Percentiles rank a stretch among this genome's conserved stretches.
Conservation (phyloP, 495 filamentous ascomycete species). For the Penicillium goetzii region DNA sequence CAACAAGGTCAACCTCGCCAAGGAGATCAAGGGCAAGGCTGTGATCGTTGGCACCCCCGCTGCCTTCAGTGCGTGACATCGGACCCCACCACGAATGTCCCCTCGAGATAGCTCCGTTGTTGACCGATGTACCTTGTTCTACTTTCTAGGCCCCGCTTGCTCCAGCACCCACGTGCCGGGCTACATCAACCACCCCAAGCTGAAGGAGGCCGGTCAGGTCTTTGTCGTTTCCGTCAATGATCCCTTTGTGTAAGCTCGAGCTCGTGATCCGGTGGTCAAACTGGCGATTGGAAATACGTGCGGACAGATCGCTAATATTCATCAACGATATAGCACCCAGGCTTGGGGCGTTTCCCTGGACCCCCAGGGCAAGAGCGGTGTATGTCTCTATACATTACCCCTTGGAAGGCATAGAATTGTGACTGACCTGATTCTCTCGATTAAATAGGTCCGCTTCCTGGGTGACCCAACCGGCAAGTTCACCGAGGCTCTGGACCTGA, state of each 20-base stretch:
- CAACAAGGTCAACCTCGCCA: slow-evolving; percentile 83
- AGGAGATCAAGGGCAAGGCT: slow-evolving; percentile 72
- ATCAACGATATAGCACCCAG: slow-evolving; percentile 65
- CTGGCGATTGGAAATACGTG: neutral
- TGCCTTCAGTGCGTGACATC: slow-evolving; percentile 68
- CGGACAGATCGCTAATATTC: slow-evolving; percentile 4
- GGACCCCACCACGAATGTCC: neutral
- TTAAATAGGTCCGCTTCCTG: slow-evolving; percentile 76
- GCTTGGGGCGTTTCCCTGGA: slow-evolving; percentile 80
- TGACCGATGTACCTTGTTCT: slow-evolving; percentile 13
- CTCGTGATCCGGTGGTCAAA: neutral
- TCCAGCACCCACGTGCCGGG: slow-evolving; percentile 78
- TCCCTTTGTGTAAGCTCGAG: slow-evolving; percentile 79
- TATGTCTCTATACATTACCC: slow-evolving; percentile 50
- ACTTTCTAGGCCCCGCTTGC: slow-evolving; percentile 65
- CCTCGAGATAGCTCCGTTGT: neutral
- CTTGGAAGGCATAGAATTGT: slow-evolving; percentile 6
- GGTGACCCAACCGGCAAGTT: slow-evolving; percentile 84
- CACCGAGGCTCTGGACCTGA: slow-evolving; percentile 81
- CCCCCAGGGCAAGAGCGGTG: slow-evolving; percentile 68
- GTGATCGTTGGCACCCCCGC: slow-evolving; percentile 90
- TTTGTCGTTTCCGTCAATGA: slow-evolving; percentile 95
- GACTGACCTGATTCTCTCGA: neutral
- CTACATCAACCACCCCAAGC: slow-evolving; percentile 74
- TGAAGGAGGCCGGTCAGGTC: slow-evolving; percentile 74